A percentile compares a stretch with the other conserved stretches of the same genome.
phyloP scores from a whole-genome alignment of 495 filamentous ascomycete species.

The Parachaetomium inaequale region DNA sequence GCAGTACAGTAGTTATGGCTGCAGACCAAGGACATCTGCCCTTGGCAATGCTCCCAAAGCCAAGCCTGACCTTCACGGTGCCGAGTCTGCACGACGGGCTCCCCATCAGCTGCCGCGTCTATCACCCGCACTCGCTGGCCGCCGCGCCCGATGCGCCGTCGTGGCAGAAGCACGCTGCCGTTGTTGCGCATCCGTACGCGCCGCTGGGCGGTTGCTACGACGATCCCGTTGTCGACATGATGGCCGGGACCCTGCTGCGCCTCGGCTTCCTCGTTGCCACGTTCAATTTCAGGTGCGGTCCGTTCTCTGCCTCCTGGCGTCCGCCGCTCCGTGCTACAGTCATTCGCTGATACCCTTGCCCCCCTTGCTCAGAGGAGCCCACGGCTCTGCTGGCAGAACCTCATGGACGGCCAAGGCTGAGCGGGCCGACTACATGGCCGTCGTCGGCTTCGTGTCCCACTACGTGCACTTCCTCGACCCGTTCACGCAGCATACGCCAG shows the following conservation, averaged over 20 bases:
- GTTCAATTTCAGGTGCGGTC: conserved; percentile 82
- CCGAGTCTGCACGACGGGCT: conserved; percentile 78
- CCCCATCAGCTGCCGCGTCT: conserved; percentile 74
- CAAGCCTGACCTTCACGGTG: conserved; percentile 69
- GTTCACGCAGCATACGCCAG: conserved; percentile 6
- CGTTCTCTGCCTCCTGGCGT: neutral
- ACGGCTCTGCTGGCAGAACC: conserved; percentile 68
- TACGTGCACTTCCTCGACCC: conserved; percentile 56
- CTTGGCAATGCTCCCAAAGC: conserved; percentile 42
- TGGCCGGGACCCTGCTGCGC: conserved; percentile 59
- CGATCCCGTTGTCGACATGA: conserved; percentile 66
- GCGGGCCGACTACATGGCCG: conserved; percentile 71
- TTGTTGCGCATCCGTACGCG: conserved; percentile 90
- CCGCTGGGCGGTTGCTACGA: conserved; percentile 82
- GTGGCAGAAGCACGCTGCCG: conserved; percentile 58
- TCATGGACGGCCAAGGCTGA: conserved; percentile 84
- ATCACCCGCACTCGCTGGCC: conserved; percentile 55
- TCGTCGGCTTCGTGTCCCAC: conserved; percentile 71
- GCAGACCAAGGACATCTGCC: neutral
- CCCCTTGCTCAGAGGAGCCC: conserved; percentile 76
- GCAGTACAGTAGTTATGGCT: too few species aligned
- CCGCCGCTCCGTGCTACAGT: neutral
- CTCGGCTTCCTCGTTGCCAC: conserved; percentile 74
- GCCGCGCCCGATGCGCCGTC: conserved; percentile 27
- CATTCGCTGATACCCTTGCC: conserved; percentile 3